Base-by-base conservation (phyloP, 257 asterid genomes). In the Ligustrum vulgare region DNA sequence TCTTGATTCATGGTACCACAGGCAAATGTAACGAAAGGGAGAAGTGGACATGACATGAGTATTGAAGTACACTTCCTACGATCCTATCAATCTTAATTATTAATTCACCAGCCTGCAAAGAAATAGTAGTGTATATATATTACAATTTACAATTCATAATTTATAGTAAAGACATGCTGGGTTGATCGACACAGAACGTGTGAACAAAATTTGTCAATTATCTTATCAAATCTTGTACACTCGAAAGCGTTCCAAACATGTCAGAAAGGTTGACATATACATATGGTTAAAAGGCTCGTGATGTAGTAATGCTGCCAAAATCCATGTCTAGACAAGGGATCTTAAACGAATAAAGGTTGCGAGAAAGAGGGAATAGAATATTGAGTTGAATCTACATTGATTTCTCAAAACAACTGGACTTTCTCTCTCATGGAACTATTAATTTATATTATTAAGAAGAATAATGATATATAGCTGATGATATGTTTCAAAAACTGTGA, bases 351-450 rank as follows among this genome's bases (percentile, higher is more conserved):
- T 34, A 67, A 71, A 70, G 78, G 47, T 78, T 3, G 34, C 76
- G 47, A 75, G 43, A 76, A 51, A 47, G 43, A 70, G 3, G 74
- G 71, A 74, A 75, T 80, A 76, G 18, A 78, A 76, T 72, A 86
- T 87, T 72, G 84, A 78, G 84, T 67, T 49, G 79, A 75, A 83
- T 77, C 78, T 79, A 67, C 76, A 28, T 28, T 34, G 6, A 34
- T 34, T 34, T 34, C 37, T 34, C 7, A 34, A 34, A 34, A 34
- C 37, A 34, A 34, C 37, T 34, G 37, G 37, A 4, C 37, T 5
- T 6, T 34, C 37, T 34, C 4, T 34, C 5, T 34, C 37, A 4
- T 6, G 8, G 37, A 34, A 34, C 37, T 34, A 34, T 34, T 34
- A 34, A 34, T 34, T 34, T 34, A 34, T 34, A 34, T 28, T 28